Conservation (phyloP, 306 rosid species). For the Prunus kanzakura region DNA sequence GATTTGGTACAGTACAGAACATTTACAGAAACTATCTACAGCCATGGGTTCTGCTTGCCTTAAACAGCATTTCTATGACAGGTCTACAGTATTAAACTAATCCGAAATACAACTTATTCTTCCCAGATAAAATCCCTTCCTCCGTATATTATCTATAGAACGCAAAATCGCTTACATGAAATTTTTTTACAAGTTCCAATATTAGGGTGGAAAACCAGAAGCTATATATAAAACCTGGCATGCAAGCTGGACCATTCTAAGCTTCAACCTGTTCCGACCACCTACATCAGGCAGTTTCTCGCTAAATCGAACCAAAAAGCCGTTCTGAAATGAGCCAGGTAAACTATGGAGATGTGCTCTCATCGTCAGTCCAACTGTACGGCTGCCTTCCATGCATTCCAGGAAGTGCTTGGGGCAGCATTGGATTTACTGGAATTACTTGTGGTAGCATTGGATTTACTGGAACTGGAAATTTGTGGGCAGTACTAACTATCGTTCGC, state of each 20-base stretch:
- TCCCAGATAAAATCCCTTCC: conserved; percentile 42
- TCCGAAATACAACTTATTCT: conserved; percentile 21
- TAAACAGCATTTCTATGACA: conserved; percentile 8
- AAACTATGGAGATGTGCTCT: conserved; percentile 42
- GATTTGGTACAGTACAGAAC: neutral
- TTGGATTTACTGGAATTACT: conserved; percentile 69
- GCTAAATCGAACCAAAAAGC: conserved; percentile 32
- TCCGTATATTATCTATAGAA: conserved; percentile 62
- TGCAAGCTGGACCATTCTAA: conserved; percentile 20
- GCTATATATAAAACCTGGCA: conserved; percentile 5
- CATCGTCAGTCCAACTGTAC: conserved; percentile 54
- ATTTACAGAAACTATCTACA: conserved; percentile 12
- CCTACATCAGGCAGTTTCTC: conserved; percentile 40
- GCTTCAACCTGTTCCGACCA: conserved; percentile 34
- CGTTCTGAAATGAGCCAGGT: conserved; percentile 14
- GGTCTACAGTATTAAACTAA: conserved; percentile 21
- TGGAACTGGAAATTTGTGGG: conserved; percentile 88
- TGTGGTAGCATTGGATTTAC: conserved; percentile 68
- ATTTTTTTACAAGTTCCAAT: conserved; percentile 59
- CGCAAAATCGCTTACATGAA: conserved; percentile 63
- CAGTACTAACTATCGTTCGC: conserved; percentile 70
- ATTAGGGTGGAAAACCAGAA: conserved; percentile 17
- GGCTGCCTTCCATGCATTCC: conserved; percentile 44
- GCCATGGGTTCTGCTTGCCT: neutral
- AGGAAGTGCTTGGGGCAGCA: conserved; percentile 69